Base-by-base conservation (phyloP, 202 grass and related monocot species). In the Panicum hallii region DNA sequence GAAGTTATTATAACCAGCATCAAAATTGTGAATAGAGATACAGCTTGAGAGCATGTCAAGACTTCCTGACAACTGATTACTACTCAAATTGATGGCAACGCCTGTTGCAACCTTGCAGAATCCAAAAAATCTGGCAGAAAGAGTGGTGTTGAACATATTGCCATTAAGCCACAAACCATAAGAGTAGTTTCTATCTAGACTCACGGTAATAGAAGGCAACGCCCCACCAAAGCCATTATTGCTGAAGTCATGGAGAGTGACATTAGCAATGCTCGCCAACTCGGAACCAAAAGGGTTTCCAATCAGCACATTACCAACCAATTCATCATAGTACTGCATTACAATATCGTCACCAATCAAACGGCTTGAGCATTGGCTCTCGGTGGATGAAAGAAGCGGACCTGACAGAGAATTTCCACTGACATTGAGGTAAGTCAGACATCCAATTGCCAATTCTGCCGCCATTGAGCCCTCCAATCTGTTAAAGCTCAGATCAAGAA, bases 401-500 rank as follows among this genome's bases (percentile, higher is more conserved):
- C 92, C 89, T 38, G 89, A 87, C 34, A 94, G 75, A 11, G 42
- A 81, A 63, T 94, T 94, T 77, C 66, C 78, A 30, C 86, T 82
- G 49, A 94, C 80, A 86, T 94, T 94, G 61, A 94, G 82, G 76
- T 89, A 94, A 22, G 16, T 41, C 75, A 94, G 81, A 66, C 92
- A 94, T 23, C 70, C 78, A 22, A 91, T 49, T 61, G 47, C 11
- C 55, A 94, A 41, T 45, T 72, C 63, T 47, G 65, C n/a, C 11
- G 89, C 86, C 72, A 91, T 61, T 67, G 47, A 73, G 49, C 92
- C 92, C 45, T 91, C 65, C 20, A 94, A 72, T 11, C 43, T 81
- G 64, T 94, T 94, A 4, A 75, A 94, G 75, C 92, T 94, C 79
- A 94, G 87, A 94, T 94, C 92, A 66, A 94, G 80, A 83, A 91